phyloP scores from a whole-genome alignment of 805 yeast species.

The Lipomyces mesembrius region DNA sequence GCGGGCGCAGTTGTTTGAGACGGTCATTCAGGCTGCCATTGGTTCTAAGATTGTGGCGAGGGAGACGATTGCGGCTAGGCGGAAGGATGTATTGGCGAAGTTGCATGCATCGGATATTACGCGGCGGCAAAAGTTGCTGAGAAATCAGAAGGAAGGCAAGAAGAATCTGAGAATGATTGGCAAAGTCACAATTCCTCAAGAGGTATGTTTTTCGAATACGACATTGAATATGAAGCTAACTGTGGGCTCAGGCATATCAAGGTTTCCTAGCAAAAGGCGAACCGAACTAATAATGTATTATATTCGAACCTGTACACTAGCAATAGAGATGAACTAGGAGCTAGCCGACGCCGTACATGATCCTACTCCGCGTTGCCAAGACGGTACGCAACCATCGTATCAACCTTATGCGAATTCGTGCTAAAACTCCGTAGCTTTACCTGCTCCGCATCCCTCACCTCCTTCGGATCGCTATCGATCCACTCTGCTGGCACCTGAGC shows the following conservation, averaged over 20 bases:
- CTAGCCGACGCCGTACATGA: not conserved
- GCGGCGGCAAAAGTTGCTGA: conserved; percentile 83
- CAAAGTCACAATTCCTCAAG: conserved; percentile 59
- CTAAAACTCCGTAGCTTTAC: conserved; percentile 72
- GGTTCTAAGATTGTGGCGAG: conserved; percentile 81
- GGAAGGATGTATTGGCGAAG: conserved; percentile 93
- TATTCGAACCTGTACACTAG: conserved; percentile 2
- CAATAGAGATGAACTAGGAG: not conserved
- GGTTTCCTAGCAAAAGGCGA: conserved; percentile 36
- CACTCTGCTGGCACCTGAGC: conserved; percentile 78
- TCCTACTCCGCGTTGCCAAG: conserved; percentile 39
- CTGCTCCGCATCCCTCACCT: conserved; percentile 62
- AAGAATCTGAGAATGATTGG: conserved; percentile 81
- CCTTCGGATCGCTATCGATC: conserved; percentile 74
- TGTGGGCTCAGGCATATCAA: conserved; percentile 34
- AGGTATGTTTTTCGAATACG: conserved; percentile 17
- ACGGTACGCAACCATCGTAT: conserved; percentile 69
- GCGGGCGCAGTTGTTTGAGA: conserved; percentile 85
- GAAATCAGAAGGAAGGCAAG: conserved; percentile 92
- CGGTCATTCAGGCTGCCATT: conserved; percentile 87
- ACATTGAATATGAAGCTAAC: not conserved
- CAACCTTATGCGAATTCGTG: conserved; percentile 71
- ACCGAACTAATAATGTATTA: conserved; percentile 14
- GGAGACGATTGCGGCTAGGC: conserved; percentile 88
- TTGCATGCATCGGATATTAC: conserved; percentile 93